Evolutionary conservation across 345 rosid genomes (phyloP), one percentile per base, ranked within the genome.

Genomic region (Erodium maritimum): DNA sequence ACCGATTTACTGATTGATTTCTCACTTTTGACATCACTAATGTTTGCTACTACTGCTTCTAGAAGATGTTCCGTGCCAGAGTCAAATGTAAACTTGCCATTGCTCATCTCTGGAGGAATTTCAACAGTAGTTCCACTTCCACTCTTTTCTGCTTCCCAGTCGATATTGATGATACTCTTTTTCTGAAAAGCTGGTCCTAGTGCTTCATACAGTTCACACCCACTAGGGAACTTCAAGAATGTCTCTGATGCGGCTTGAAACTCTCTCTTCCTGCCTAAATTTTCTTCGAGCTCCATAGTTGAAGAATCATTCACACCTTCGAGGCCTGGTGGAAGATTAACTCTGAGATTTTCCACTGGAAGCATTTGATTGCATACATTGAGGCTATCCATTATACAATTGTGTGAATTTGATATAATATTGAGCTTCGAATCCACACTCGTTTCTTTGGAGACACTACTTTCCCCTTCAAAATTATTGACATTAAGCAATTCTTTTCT

Each of bases 21-120:
- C 67, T 82, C 91, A 60, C 80, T 73, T 71, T 75, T 79, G 19
- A 69, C 69, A 53, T 71, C 81, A 73, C 65, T 74, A 70, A 73
- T 76, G 33, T 72, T 87, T 66, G 91, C 90, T 56, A 91, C 91
- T 56, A 91, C 81, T 52, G 97, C 96, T 68, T 91, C 96, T 59
- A 91, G 74, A 65, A 91, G 97, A 80, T 82, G 88, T 72, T 82
- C 96, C 22, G 82, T 65, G 61, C 75, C 74, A 22, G 82, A 66
- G 61, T 78, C 95, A 75, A 72, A 65, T 5, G 80, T 77, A 58
- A 81, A 75, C 60, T 77, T 83, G 75, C 88, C 80, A 53, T 75
- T 71, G 65, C 77, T 80, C 67, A 73, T 77, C 51, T 65, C 80
- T 63, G 80, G 84, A 60, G 73, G 63, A 74, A 82, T 58, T 64